Evolutionary conservation across 306 rosid genomes (phyloP).

Genomic region (Hippophae rhamnoides): DNA sequence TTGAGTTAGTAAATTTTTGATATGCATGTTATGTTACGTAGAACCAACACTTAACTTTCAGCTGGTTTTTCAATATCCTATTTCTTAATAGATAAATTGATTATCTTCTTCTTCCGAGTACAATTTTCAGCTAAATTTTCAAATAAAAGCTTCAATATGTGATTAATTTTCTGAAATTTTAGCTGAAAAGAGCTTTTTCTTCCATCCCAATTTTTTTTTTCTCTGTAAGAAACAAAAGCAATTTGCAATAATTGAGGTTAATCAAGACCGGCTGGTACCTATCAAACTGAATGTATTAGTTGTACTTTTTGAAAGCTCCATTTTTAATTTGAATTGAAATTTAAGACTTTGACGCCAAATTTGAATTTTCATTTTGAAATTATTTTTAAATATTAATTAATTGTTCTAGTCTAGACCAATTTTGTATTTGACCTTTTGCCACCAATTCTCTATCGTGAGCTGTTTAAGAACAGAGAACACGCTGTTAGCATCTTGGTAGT

Average conservation of each 20-base stretch:
- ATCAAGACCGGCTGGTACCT: slow-evolving; percentile 28
- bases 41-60: too few relatives aligned
- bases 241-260: slow-evolving; percentile 9
- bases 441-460: too few relatives aligned
- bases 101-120: neutral
- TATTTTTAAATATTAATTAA: neutral
- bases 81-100: too few relatives aligned
- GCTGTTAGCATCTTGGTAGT: too few relatives aligned
- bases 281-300: slow-evolving; percentile 14
- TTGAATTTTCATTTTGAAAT: neutral
- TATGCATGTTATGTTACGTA: too few relatives aligned
- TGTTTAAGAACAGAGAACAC: too few relatives aligned
- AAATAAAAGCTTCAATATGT: neutral
- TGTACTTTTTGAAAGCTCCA: slow-evolving; percentile 10
- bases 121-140: neutral
- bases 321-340: neutral
- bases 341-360: neutral
- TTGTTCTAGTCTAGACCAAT: too few relatives aligned
- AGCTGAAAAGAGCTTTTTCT: neutral
- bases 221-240: neutral
- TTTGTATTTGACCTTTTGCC: too few relatives aligned
- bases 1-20: too few relatives aligned
- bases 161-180: neutral
- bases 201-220: neutral
- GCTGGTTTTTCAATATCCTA: too few relatives aligned